Evolutionary conservation across 192 early-diverging fungal species (phyloP), one percentile per base, ranked within the genome.

Genomic region (Backusella luteola): DNA sequence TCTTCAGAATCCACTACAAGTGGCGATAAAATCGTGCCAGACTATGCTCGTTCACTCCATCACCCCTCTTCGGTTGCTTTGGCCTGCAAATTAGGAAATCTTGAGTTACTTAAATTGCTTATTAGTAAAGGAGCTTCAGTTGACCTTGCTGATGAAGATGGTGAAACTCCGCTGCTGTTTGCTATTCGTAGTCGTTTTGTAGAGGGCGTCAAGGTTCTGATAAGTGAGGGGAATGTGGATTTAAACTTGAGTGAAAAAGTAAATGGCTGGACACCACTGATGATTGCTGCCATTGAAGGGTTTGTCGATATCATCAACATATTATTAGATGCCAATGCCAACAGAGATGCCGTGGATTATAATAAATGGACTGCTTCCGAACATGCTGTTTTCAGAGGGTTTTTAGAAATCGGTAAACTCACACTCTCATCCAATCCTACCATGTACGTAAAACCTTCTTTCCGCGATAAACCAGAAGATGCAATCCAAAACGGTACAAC

Each of bases 231-330:
- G 19, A 63, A 74, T 36, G 87, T 85, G 3, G 77, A 85, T 66
- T 36, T 87, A 3, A 85, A 90, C 34, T 74, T 85, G 15, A 73
- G 84, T 5, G 91, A 93, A 34, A 84, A 78, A 6, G 71, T 85
- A 17, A 87, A 89, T 80, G 89, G 89, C n/a, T 84, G 87, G 83
- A 91, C 91, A 1, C 85, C 91, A 21, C 63, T 93, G 38, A 87
- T 87, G 67, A 76, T 90, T 49, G 91, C 91, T 63, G 91, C 87
- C 4, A 89, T 90, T 44, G 89, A 91, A 70, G 91, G 91, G 4
- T 84, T 90, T 56, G 34, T 73, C 3, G 87, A 87, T 8, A 87
- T 88, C 34, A 87, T 90, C 12, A 71, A 84, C 23, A 67, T 83
- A 6, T 72, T 93, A 34, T 69, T 91, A 41, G 77, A 80, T 12